phyloP scores from a whole-genome alignment of 2,329 filamentous ascomycete genomes.

The Pseudogymnoascus sp. region DNA sequence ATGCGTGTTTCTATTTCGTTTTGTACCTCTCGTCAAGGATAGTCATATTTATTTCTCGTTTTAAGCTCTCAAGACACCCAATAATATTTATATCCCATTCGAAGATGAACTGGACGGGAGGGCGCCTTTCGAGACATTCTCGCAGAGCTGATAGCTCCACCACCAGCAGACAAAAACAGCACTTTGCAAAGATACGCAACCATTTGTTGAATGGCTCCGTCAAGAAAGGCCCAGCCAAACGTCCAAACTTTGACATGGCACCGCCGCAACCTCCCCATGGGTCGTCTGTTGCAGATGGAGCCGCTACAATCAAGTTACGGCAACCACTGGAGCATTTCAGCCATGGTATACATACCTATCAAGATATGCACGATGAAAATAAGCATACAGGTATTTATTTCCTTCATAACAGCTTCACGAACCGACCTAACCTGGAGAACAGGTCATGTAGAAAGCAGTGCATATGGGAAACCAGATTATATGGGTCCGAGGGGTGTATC shows the following conservation, averaged over 20 bases:
- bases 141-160: constrained; percentile 29
- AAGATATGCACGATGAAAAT: background rate
- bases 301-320: background rate
- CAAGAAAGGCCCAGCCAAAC: constrained; percentile 26
- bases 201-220: constrained; percentile 23
- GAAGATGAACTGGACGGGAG: constrained; percentile 44
- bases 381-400: background rate
- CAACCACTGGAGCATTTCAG: background rate
- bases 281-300: background rate
- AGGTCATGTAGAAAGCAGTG: background rate
- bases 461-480: background rate
- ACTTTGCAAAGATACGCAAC: constrained; percentile 38
- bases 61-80: background rate
- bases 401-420: background rate
- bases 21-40: background rate
- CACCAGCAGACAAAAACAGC: constrained; percentile 36
- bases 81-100: background rate
- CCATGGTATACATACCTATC: background rate
- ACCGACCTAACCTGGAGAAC: background rate
- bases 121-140: constrained; percentile 36
- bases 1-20: background rate
- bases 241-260: constrained; percentile 15
- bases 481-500: background rate
- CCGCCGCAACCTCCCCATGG: background rate
- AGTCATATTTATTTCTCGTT: background rate